Conservation (phyloP, 192 early-diverging fungal species). For the Diversispora eburnea region DNA sequence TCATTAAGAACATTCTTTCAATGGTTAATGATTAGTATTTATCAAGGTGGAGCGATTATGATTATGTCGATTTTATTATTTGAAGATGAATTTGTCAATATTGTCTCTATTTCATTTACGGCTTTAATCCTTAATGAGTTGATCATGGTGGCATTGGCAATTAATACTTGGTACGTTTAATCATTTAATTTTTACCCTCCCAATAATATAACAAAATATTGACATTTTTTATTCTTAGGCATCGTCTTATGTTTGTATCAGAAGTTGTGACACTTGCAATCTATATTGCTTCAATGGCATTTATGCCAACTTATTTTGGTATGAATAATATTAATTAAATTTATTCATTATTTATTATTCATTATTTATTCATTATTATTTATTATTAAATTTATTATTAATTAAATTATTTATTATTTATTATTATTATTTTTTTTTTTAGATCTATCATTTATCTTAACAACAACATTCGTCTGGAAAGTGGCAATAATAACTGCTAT, state of each 20-base stretch:
- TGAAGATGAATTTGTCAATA: slow-evolving; percentile 92
- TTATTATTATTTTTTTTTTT: slow-evolving; percentile 15
- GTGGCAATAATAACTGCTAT: slow-evolving; percentile 83
- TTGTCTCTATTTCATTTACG: slow-evolving; percentile 94
- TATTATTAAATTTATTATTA: neutral
- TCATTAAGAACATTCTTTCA: slow-evolving; percentile 93
- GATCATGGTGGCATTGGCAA: slow-evolving; percentile 93
- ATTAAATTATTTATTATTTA: slow-evolving; percentile 5
- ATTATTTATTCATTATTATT: no score
- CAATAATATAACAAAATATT: neutral
- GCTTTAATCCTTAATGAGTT: slow-evolving; percentile 92
- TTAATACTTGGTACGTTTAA: slow-evolving; percentile 76
- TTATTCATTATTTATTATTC: neutral
- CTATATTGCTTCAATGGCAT: slow-evolving; percentile 86
- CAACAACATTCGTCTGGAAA: slow-evolving; percentile 85
- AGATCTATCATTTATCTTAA: slow-evolving; percentile 85
- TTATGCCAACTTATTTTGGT: slow-evolving; percentile 91
- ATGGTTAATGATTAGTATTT: slow-evolving; percentile 92
- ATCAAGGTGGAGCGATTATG: slow-evolving; percentile 97
- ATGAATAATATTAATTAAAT: slow-evolving; percentile 25
- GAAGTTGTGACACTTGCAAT: slow-evolving; percentile 77
- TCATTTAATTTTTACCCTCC: neutral
- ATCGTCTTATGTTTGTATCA: slow-evolving; percentile 82
- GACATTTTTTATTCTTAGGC: slow-evolving; percentile 41
- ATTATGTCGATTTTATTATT: slow-evolving; percentile 90